Base-by-base conservation (phyloP, 352 stramenopile genomes). In the Phytophthora ramorum region DNA sequence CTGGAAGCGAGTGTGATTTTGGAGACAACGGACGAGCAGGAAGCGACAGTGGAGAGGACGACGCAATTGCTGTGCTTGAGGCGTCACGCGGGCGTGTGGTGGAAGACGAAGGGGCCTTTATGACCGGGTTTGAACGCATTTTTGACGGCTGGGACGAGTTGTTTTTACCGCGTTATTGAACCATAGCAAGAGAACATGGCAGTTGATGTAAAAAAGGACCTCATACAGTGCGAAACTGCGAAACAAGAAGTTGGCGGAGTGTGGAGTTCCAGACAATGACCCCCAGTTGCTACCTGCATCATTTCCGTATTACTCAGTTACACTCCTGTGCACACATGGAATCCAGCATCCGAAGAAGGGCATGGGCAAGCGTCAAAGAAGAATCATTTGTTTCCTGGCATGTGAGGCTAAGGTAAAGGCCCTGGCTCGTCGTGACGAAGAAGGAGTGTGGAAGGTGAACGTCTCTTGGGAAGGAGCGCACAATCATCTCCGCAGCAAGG, bases 261-360 rank as follows among this genome's bases (percentile, higher is more conserved):
- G 24, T 3, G 45, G 22, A 2, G 13, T 56, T 17, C 8, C 17
- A 4, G 45, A 55, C 14, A 40, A 19, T 10, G 41, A 40, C n/a
- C 35, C 20, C 28, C 10, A 10, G 6, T 7, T 65, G n/a, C 9
- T 67, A 7, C 50, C 41, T 13, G 9, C 17, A 9, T 16, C 1
- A 7, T 61, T 56, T 16, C 40, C 48, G 9, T 67, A 50, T n/a
- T 67, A 61, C n/a, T 67, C 49, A 7, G 19, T 61, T 0, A 67
- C 59, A 8, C 35, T 41, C 12, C 17, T 41, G 35, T 40, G 8
- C 34, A 68, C 43, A 0, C 59, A 62, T 30, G 50, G 59, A 8
- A 61, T 62, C 19, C 24, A 52, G 0, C 59, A 68, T 14, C 40
- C 48, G 1, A 55, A 51, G 7, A 47, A 59, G 14, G 26, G 43